phyloP scores from a whole-genome alignment of 2,329 filamentous ascomycete species.

The Fonsecaea monophora region DNA sequence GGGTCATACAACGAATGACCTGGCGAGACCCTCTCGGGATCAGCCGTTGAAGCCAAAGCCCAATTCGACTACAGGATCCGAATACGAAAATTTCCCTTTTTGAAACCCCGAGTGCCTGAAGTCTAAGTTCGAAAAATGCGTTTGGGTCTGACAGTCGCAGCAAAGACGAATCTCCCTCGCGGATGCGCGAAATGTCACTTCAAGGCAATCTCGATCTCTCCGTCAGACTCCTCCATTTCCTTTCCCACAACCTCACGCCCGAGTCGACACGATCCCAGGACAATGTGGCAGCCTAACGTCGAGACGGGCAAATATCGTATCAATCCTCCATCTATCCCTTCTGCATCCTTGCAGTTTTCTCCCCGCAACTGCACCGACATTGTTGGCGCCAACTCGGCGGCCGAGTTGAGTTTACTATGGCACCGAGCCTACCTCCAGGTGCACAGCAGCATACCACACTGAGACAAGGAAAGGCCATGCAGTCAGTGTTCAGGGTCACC shows the following conservation, averaged over 20 bases:
- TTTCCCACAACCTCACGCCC: neutral
- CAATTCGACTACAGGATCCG: slow-evolving; percentile 2
- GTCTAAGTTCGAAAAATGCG: neutral
- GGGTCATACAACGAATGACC: no score
- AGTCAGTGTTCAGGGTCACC: slow-evolving; percentile 23
- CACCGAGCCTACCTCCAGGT: neutral
- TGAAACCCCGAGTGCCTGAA: neutral
- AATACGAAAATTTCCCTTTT: slow-evolving; percentile 17
- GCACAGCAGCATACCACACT: neutral
- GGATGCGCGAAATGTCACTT: no score
- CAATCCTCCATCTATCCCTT: neutral
- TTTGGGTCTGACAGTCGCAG: neutral
- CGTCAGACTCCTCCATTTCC: neutral
- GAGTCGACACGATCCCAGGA: neutral
- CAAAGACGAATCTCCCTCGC: no score
- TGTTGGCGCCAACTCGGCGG: neutral
- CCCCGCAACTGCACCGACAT: neutral
- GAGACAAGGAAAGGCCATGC: slow-evolving; percentile 23
- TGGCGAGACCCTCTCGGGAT: no score
- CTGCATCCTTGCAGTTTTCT: neutral
- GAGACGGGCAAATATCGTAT: slow-evolving; percentile 28
- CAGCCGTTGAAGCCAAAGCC: neutral
- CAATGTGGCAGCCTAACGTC: slow-evolving; percentile 20
- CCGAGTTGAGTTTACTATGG: neutral
- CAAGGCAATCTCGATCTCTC: neutral